A percentile compares a stretch with the other conserved stretches of the same genome.
Evolutionary conservation across 176 grass and related monocot genomes (phyloP).

Genomic region (Avena insularis): DNA sequence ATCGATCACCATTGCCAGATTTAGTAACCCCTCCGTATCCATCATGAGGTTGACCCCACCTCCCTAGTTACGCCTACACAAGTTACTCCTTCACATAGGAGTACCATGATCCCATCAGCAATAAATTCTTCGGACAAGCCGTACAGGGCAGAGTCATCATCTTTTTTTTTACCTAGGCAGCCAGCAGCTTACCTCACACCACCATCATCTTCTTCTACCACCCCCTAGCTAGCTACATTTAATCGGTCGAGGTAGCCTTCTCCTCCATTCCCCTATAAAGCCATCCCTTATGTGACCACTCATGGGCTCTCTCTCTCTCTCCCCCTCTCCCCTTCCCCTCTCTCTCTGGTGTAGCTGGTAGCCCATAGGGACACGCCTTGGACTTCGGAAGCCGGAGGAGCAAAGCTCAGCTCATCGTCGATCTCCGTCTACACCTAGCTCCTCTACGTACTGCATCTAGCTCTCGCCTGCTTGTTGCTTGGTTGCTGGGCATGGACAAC

Average conservation of each 20-base stretch:
- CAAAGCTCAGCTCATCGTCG: constrained; percentile 35
- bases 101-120: constrained; percentile 48
- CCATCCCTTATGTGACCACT: constrained; percentile 62
- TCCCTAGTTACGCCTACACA: constrained; percentile 25
- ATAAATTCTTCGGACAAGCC: constrained; percentile 31
- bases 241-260: constrained; percentile 34
- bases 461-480: constrained; percentile 3
- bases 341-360: constrained; percentile 28
- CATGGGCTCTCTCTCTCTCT: constrained; percentile 46
- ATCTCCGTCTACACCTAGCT: constrained; percentile 37
- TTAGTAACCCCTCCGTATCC: constrained; percentile 44
- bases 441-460: constrained; percentile 40
- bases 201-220: constrained; percentile 22
- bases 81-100: constrained; percentile 19
- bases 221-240: constrained; percentile 16
- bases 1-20: constrained; percentile 45
- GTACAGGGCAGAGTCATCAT: constrained; percentile 15
- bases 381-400: constrained; percentile 10
- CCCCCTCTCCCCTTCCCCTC: constrained; percentile 3
- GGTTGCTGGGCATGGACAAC: constrained; percentile 62
- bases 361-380: constrained; percentile 11
- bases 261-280: constrained; percentile 65
- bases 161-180: constrained; percentile 27
- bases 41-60: constrained; percentile 46
- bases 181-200: constrained; percentile 15